Evolutionary conservation across 2,329 filamentous ascomycete genomes (phyloP), one percentile per base, ranked within the genome.

Genomic region (Tolypocladium ophioglossoides): DNA sequence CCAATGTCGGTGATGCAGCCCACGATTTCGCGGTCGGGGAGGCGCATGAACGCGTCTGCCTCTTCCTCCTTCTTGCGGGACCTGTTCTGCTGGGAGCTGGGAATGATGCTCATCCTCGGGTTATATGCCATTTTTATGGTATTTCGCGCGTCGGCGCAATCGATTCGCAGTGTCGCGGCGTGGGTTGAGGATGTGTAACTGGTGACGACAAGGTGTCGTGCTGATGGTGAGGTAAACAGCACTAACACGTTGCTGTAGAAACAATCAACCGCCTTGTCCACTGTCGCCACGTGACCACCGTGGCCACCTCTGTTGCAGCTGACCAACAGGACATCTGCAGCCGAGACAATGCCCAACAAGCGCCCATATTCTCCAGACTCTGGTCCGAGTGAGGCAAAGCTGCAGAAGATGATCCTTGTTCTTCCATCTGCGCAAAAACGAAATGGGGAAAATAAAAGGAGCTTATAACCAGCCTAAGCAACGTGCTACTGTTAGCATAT

Each of bases 1-100:
- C 92, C 92, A 64, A 97, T 96, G 69, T 97, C 94, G 65, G 87
- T 94, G 74, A 99, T 96, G 71, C 94, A 99, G 68, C 89, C 91
- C 62, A 92, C 92, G 57, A 99, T 96, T 70, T 99, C 94, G 64
- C 78, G 78, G 68, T 84, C 83, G 9, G 80, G 76, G 54, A 84
- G 74, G 53, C 78, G 75, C 74, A 83, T 82, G 62, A 81, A 78
- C 53, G 79, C 78, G 65, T 82, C 78, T 52, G 78, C 75, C 54
- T 82, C 77, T 35, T 83, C 79, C 59, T 82, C 79, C 65, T 81
- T 82, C 65, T 80, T 81, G 63, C 79, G 77, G 55, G 74, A 70
- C 53, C 78, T 78, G 59, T 74, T 74, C 54, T 77, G 73, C 49
- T 72, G 70, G 56, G 72, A 67, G 50, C 72, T 66, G 39, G 80